Evolutionary conservation across 2,329 filamentous ascomycete species (phyloP).

Genomic region (Penicillium occitanis): DNA sequence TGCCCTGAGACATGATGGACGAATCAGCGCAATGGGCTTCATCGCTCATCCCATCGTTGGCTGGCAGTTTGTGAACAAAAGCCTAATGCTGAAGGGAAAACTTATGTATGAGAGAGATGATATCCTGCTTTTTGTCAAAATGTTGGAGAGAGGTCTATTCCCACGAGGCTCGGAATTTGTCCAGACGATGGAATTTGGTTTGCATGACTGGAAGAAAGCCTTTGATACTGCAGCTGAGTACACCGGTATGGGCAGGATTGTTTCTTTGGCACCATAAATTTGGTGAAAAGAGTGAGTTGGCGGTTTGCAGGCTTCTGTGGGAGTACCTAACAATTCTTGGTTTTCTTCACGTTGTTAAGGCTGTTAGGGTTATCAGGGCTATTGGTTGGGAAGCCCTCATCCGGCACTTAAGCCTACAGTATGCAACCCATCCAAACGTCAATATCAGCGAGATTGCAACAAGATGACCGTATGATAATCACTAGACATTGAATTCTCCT

Average conservation of each 20-base stretch:
- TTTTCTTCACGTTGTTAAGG: not conserved
- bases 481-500: not conserved
- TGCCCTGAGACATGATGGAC: conserved; percentile 9
- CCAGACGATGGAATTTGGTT: conserved; percentile 2
- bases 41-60: not conserved
- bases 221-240: conserved; percentile 14
- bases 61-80: conserved; percentile 8
- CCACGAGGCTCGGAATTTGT: conserved; percentile 9
- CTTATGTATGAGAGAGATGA: conserved; percentile 19
- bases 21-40: conserved; percentile 12
- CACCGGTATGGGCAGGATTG: conserved; percentile 14
- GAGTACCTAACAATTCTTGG: not conserved
- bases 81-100: conserved; percentile 4
- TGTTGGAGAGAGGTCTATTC: conserved; percentile 15
- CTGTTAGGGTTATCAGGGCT: not conserved
- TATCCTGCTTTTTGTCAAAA: conserved; percentile 13
- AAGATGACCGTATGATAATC: not conserved
- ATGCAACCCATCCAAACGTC: not conserved
- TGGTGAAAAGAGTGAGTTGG: not conserved
- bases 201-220: conserved; percentile 13
- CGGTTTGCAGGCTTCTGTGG: not conserved
- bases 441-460: not conserved
- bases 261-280: not conserved
- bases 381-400: not conserved
- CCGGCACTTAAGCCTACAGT: not conserved